These are phyloP conservation scores for Royoungia palumana DNA, from an alignment of 768 basidiomycete species.

Conservation along the genomic window DNA sequence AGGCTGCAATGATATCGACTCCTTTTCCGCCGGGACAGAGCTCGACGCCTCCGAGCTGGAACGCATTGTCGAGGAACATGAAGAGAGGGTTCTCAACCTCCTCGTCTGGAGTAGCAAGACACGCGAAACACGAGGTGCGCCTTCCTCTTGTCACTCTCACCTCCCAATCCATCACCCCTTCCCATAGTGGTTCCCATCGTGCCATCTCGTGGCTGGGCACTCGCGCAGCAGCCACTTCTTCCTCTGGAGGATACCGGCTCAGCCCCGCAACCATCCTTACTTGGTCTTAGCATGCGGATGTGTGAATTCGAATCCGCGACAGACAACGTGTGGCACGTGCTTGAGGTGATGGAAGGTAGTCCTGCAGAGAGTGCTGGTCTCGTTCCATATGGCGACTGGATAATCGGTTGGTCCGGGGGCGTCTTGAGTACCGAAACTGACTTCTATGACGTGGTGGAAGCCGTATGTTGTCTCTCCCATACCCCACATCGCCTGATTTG, in stretches of 20 bases:
- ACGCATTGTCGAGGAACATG: conserved; percentile 78
- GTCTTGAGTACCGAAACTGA: conserved; percentile 88
- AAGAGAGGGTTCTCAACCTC: conserved; percentile 65
- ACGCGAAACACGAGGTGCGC: conserved; percentile 63
- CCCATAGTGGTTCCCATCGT: conserved; percentile 72
- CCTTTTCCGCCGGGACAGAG: conserved; percentile 42
- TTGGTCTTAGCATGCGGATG: conserved; percentile 91
- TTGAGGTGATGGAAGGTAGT: conserved; percentile 93
- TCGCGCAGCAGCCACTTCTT: conserved; percentile 36
- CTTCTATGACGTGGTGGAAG: conserved; percentile 94
- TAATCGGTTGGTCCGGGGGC: conserved; percentile 92
- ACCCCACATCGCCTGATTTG: conserved; percentile 4
- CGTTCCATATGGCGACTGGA: conserved; percentile 82
- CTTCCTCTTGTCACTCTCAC: background rate
- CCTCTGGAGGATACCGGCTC: conserved; percentile 39
- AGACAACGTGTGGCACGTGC: conserved; percentile 97
- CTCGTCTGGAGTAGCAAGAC: conserved; percentile 84
- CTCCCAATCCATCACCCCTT: background rate
- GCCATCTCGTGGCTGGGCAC: conserved; percentile 84
- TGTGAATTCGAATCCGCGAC: conserved; percentile 86
- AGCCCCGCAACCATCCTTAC: conserved; percentile 74
- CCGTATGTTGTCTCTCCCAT: conserved; percentile 46
- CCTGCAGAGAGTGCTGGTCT: conserved; percentile 96
- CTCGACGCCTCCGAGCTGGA: conserved; percentile 73
- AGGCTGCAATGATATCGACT: conserved; percentile 74